A percentile compares a stretch with the other conserved stretches of the same genome.
Evolutionary conservation across 805 yeast genomes (phyloP).

Genomic region (Alloascoidea hylecoeti): DNA sequence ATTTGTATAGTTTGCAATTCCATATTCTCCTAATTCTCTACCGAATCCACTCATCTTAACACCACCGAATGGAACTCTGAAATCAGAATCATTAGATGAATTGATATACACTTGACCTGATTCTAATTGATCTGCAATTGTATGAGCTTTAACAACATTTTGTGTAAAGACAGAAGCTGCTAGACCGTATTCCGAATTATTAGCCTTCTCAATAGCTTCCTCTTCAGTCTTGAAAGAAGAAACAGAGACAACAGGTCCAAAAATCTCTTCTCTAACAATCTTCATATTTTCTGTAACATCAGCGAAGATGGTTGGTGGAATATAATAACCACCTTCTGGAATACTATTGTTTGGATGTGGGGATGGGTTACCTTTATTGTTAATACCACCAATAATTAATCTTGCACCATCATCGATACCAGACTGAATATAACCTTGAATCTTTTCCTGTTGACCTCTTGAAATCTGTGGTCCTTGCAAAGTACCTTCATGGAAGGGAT

Average conservation of each 20-base stretch:
- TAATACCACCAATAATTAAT: conserved; percentile 29
- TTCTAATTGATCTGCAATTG: conserved; percentile 31
- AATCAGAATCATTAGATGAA: conserved; percentile 37
- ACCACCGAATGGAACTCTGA: conserved; percentile 48
- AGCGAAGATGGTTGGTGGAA: conserved; percentile 60
- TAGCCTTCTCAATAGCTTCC: conserved; percentile 52
- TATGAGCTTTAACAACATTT: conserved; percentile 47
- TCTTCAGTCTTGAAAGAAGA: conserved; percentile 52
- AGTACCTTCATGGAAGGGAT: conserved; percentile 53
- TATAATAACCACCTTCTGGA: conserved; percentile 57
- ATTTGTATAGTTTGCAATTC: conserved; percentile 40
- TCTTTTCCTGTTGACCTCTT: conserved; percentile 24
- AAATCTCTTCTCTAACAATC: conserved; percentile 61
- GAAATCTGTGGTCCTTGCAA: conserved; percentile 51
- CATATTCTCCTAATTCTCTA: conserved; percentile 46
- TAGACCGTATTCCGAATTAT: conserved; percentile 57
- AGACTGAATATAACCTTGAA: conserved; percentile 22
- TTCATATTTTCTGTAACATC: conserved; percentile 50
- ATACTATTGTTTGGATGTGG: conserved; percentile 35
- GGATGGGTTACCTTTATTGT: conserved; percentile 41
- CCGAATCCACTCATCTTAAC: conserved; percentile 51
- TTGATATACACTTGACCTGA: conserved; percentile 43
- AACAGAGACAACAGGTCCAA: conserved; percentile 65
- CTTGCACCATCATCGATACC: conserved; percentile 34
- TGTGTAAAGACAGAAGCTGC: conserved; percentile 72